phyloP scores from a whole-genome alignment of 73 alveolate species.

The Symbiodinium natans region DNA sequence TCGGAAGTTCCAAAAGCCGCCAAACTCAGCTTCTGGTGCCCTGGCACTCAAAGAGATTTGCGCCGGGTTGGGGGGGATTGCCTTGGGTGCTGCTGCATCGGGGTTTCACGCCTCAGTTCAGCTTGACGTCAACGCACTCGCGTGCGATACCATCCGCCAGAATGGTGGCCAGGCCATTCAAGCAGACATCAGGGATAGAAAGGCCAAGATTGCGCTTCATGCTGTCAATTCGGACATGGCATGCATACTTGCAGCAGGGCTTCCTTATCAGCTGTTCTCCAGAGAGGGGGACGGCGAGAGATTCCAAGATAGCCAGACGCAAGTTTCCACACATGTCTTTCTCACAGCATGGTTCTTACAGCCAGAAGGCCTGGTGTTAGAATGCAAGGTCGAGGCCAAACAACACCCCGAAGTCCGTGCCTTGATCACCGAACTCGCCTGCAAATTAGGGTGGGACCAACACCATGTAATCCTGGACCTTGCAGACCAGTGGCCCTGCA shows the following conservation, averaged over 20 bases:
- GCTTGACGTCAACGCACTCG: not conserved
- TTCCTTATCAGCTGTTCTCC: slow-evolving; percentile 10
- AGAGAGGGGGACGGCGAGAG: not conserved
- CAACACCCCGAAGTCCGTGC: not conserved
- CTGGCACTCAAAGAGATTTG: not conserved
- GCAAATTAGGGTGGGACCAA: not conserved
- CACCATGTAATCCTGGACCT: not conserved
- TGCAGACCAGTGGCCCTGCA: not conserved
- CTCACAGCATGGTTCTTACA: not conserved
- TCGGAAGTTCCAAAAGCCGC: too few relatives aligned
- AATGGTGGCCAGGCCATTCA: not conserved
- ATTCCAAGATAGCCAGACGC: not conserved
- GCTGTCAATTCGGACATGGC: not conserved
- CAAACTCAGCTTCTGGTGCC: not conserved
- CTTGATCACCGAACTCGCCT: not conserved
- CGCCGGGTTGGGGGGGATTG: not conserved
- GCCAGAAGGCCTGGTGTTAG: not conserved
- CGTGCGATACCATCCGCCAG: not conserved
- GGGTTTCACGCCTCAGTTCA: not conserved
- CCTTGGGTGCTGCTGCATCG: not conserved
- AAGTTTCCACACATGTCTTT: not conserved
- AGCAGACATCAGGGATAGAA: not conserved
- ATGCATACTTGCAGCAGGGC: not conserved
- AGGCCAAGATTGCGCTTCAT: too few relatives aligned
- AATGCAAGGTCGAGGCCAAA: not conserved